Conservation (phyloP, 805 yeast genomes). For the Metschnikowia vanudenii region DNA sequence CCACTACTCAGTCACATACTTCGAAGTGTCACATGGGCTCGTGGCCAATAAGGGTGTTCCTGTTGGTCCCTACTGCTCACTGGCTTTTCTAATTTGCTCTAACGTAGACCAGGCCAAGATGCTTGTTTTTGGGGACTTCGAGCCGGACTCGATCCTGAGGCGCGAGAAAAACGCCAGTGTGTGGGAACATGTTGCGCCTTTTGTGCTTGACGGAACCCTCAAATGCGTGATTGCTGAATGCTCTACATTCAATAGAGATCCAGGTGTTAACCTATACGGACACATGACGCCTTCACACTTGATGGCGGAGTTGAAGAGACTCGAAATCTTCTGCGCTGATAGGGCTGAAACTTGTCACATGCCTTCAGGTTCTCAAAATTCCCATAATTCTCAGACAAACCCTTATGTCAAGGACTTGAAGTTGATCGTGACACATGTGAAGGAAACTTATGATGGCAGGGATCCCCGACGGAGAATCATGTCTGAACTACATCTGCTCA, state of each 20-base stretch:
- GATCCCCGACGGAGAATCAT: slow-evolving; percentile 64
- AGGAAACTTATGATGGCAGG: slow-evolving; percentile 22
- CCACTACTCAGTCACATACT: slow-evolving; percentile 27
- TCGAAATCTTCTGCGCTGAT: slow-evolving; percentile 17
- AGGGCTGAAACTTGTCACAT: too few species aligned
- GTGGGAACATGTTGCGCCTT: slow-evolving; percentile 57
- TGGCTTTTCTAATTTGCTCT: slow-evolving; percentile 59
- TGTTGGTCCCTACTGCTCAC: slow-evolving; percentile 39
- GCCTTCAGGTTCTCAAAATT: too few species aligned
- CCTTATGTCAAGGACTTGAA: slow-evolving; percentile 39
- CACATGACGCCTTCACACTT: slow-evolving; percentile 72
- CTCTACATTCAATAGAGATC: slow-evolving; percentile 48
- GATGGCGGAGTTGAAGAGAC: slow-evolving; percentile 50
- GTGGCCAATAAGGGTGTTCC: slow-evolving; percentile 9
- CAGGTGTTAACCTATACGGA: slow-evolving; percentile 59
- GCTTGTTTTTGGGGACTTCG: slow-evolving; percentile 81
- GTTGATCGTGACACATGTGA: slow-evolving; percentile 47
- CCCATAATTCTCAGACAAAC: not conserved
- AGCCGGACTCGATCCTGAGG: slow-evolving; percentile 55
- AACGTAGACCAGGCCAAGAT: slow-evolving; percentile 34
- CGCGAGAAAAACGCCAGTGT: slow-evolving; percentile 38
- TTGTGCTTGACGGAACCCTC: slow-evolving; percentile 41
- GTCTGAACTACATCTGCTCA: slow-evolving; percentile 45
- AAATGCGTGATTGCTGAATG: slow-evolving; percentile 74
- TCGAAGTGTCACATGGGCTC: slow-evolving; percentile 37